Evolutionary conservation across 2,329 filamentous ascomycete species (phyloP), one percentile per base, ranked within the genome.

Genomic region (Sporothrix sp.): DNA sequence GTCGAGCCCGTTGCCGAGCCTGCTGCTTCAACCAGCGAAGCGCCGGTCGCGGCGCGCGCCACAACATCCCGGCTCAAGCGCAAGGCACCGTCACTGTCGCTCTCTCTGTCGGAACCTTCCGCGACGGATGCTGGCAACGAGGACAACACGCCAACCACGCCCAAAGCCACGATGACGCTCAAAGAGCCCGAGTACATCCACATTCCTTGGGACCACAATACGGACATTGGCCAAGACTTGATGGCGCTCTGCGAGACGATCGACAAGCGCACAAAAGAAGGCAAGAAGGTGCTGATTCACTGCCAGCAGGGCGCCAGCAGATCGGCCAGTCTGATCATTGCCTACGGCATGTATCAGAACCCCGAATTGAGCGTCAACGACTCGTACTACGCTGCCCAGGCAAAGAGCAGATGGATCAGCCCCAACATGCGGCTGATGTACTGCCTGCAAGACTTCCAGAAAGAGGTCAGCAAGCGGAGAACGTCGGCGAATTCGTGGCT

Each of bases 351-450:
- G 52, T 93, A 86, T 65, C 84, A 84, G 62, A 85, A 87, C 54
- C 85, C 86, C 2, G 75, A 81, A 6, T 68, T 88, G 59, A 87
- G 76, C 58, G 85, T 91, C 48, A 89, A 91, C 61, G 85, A 91
- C 63, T 85, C 87, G 2, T 93, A 93, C 62, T 81, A 88, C 62
- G 77, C 82, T 3, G 86, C 87, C 3, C 88, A 94, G 66, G 75
- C 79, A 49, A 85, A 85, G 67, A 93, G 87, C 65, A 81, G 76
- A 61, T 94, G 87, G 87, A 91, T 94, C 59, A 89, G 87, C 52
- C 87, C 87, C 0, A 94, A 94, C 65, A 94, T 94, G 87, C 87
- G 87, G 58, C 73, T 94, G 58, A 89, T 94, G 75, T 93, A 93
- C 73, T 89, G 87, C 58, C 70, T 94, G 43, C 86, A 90, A 63